Percentiles rank a stretch among this genome's conserved stretches.
phyloP scores from a whole-genome alignment of 2,329 filamentous ascomycete species.

The Trichoderma atrobrunneum region DNA sequence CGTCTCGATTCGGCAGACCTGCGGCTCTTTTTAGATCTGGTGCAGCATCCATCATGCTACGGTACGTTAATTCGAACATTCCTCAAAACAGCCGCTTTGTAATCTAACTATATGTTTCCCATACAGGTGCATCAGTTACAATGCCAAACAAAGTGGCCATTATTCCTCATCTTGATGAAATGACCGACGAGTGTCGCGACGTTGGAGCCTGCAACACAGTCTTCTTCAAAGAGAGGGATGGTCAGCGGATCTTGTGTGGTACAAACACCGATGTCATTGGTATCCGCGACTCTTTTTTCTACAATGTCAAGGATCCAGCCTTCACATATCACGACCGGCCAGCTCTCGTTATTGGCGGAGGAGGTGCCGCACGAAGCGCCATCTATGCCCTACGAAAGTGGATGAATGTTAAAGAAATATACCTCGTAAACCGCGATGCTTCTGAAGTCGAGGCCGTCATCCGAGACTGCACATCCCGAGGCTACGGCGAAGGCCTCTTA shows the following conservation, averaged over 20 bases:
- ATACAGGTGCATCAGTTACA: conserved; percentile 6
- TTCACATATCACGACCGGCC: neutral
- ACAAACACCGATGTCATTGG: conserved; percentile 14
- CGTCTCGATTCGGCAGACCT: conserved; percentile 8
- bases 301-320: conserved; percentile 10
- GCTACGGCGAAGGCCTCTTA: conserved; percentile 3
- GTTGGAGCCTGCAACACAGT: conserved; percentile 17
- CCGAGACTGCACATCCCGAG: neutral
- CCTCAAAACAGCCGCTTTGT: neutral
- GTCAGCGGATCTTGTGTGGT: conserved; percentile 2
- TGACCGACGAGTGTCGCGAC: conserved; percentile 12
- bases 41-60: conserved; percentile 12
- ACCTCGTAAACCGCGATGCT: conserved; percentile 2
- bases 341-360: conserved; percentile 9
- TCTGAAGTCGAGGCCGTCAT: conserved; percentile 10
- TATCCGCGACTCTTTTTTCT: conserved; percentile 8
- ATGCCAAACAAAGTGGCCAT: conserved; percentile 16
- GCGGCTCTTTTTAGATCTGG: neutral
- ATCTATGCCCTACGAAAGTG: conserved; percentile 14
- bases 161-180: conserved; percentile 10
- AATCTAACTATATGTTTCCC: neutral
- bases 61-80: neutral
- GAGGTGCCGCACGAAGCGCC: conserved; percentile 11
- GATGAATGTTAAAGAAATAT: conserved; percentile 14
- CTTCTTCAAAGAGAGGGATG: neutral